Evolutionary conservation across 176 grass and related monocot genomes (phyloP), one percentile per base, ranked within the genome.

Genomic region (Sorghum bicolor): DNA sequence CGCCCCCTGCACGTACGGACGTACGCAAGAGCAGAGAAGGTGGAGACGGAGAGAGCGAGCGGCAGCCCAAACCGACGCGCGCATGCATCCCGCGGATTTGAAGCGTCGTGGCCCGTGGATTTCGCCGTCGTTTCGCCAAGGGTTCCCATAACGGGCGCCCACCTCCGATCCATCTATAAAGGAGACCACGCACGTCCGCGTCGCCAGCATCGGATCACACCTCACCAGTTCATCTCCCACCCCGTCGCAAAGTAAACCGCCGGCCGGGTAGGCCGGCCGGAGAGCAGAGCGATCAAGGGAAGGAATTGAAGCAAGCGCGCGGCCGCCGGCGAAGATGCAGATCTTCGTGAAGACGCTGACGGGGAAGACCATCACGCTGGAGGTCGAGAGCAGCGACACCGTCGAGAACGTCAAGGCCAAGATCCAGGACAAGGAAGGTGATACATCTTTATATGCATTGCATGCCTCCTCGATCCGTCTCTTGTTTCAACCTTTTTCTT

Each of bases 341-440:
- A 93, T 92, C 80, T 97, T 94, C 79, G 91, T 97, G 71, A 97
- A 97, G 88, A 94, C 94, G 66, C 90, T 94, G 65, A 94, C 89
- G 4, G 94, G 94, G 71, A 97, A 97, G 91, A 97, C 94, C 75
- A 90, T 97, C 91, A 97, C 94, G 36, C 94, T 97, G 72, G 94
- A 97, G 87, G 94, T 94, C 5, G 94, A 97, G 91, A 97, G 91
- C 85, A 97, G 91, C 89, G 94, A 97, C 68, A 97, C 89, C 87
- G 76, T 97, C 82, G 91, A 90, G 67, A 97, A 92, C 69, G 89
- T 94, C 58, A 94, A 97, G 80, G 83, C 91, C 24, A 97, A 97
- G 94, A 97, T 97, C 82, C 94, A 94, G 85, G 94, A 89, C 82
- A 89, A 89, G 77, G 83, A 89, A 68, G 87, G 87, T 85, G 11